Evolutionary conservation across 306 rosid genomes (phyloP).

Genomic region (Prosopis cineraria): DNA sequence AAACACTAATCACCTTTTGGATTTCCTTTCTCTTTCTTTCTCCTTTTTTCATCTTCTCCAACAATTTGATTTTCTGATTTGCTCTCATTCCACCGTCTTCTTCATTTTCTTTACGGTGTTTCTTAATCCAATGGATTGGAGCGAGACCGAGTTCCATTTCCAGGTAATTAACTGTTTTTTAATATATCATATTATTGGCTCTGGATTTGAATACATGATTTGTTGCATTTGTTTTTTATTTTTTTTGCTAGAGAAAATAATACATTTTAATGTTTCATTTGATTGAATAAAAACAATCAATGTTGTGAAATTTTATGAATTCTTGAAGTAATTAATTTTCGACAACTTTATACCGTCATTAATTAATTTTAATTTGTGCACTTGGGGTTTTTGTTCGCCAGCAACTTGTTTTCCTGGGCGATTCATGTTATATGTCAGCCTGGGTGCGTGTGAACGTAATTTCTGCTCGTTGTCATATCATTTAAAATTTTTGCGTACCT

Average conservation of each 20-base stretch:
- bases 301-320: neutral
- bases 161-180: slow-evolving; percentile 34
- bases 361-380: neutral
- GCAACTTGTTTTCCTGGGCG: neutral
- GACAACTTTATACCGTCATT: no score
- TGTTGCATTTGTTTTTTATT: slow-evolving; percentile 25
- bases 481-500: neutral
- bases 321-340: no score
- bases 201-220: slow-evolving; percentile 5
- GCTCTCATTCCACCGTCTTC: neutral
- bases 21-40: neutral
- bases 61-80: neutral
- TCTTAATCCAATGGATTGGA: slow-evolving; percentile 31
- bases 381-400: neutral
- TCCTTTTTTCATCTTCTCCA: neutral
- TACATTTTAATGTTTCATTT: no score
- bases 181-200: neutral
- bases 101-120: slow-evolving; percentile 17
- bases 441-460: neutral
- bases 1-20: slow-evolving; percentile 5
- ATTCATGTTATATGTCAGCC: neutral
- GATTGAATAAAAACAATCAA: neutral
- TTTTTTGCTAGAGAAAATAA: neutral
- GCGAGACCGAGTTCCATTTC: slow-evolving; percentile 38
- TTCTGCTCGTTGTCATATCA: neutral